These are phyloP conservation scores for Fraxinus greggii DNA, from an alignment of 305 asterid species.

Conservation along the genomic window DNA sequence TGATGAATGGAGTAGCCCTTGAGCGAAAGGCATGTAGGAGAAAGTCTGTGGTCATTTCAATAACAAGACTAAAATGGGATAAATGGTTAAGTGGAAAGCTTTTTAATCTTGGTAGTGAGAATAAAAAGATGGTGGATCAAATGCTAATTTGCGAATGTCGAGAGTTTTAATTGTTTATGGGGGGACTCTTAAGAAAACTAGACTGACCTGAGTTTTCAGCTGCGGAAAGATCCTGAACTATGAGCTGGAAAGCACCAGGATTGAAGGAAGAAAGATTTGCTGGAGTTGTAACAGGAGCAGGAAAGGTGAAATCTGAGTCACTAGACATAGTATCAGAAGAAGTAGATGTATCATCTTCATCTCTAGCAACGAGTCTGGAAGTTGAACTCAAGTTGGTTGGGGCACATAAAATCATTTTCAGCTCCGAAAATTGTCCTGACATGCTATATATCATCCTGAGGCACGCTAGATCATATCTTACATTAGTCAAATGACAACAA, in stretches of 20 bases:
- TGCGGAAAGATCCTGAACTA: constrained; percentile 91
- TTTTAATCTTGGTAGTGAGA: constrained; percentile 20
- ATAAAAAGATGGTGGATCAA: constrained; percentile 30
- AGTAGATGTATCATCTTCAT: constrained; percentile 61
- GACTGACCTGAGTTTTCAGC: constrained; percentile 87
- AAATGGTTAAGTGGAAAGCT: constrained; percentile 29
- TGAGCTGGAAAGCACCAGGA: constrained; percentile 82
- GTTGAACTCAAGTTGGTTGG: constrained; percentile 71
- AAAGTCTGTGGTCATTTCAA: neutral
- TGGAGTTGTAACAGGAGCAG: constrained; percentile 81
- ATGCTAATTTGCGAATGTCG: constrained; percentile 29
- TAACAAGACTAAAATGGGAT: constrained; percentile 29
- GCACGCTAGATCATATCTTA: constrained; percentile 94
- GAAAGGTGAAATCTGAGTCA: constrained; percentile 89
- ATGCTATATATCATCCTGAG: constrained; percentile 99
- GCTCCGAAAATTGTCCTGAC: constrained; percentile 98
- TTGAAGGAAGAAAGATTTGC: constrained; percentile 53
- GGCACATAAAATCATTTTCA: constrained; percentile 79
- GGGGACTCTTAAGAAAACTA: constrained; percentile 42
- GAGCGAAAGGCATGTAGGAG: neutral
- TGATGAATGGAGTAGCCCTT: neutral
- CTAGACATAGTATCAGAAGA: constrained; percentile 78
- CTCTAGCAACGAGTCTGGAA: constrained; percentile 60
- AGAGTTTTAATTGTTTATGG: constrained; percentile 33
- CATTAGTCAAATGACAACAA: constrained; percentile 62